A percentile compares a stretch with the other conserved stretches of the same genome.
phyloP scores from a whole-genome alignment of 768 basidiomycete genomes.

The Suillus variegatus region DNA sequence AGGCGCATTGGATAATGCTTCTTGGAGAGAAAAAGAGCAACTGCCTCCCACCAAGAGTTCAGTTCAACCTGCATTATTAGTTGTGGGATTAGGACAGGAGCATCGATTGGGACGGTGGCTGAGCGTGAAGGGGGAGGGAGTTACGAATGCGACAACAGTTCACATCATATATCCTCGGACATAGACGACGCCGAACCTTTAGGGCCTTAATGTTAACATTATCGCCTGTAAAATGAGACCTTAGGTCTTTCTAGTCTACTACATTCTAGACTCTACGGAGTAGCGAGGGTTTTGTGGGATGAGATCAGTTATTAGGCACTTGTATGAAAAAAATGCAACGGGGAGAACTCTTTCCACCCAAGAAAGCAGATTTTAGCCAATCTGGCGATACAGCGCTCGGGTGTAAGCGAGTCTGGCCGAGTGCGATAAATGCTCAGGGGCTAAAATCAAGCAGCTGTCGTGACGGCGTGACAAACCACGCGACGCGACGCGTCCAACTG shows the following conservation, averaged over 20 bases:
- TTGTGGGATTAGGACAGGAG: conserved; percentile 86
- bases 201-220: not conserved
- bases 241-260: not conserved
- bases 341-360: not conserved
- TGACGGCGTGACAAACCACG: conserved; percentile 5
- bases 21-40: conserved; percentile 37
- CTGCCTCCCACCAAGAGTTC: conserved; percentile 6
- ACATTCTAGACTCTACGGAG: not conserved
- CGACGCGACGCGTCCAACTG: conserved; percentile 1
- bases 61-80: conserved; percentile 52
- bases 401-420: too few species aligned
- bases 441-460: not conserved
- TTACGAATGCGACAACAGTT: conserved; percentile 72
- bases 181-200: conserved; percentile 7
- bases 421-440: not conserved
- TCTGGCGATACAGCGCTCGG: too few species aligned
- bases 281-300: too few species aligned
- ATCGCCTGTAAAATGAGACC: not conserved
- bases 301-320: too few species aligned
- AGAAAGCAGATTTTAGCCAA: too few species aligned
- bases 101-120: conserved; percentile 91
- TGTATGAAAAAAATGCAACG: too few species aligned
- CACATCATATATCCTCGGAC: conserved; percentile 53
- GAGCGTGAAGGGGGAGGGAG: conserved; percentile 66
- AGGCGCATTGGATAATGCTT: conserved; percentile 41